Percentiles rank a stretch among this genome's conserved stretches.
These are phyloP conservation scores for Vanrija sp. DNA, from an alignment of 1,284 basidiomycete species.

Conservation along the genomic window DNA sequence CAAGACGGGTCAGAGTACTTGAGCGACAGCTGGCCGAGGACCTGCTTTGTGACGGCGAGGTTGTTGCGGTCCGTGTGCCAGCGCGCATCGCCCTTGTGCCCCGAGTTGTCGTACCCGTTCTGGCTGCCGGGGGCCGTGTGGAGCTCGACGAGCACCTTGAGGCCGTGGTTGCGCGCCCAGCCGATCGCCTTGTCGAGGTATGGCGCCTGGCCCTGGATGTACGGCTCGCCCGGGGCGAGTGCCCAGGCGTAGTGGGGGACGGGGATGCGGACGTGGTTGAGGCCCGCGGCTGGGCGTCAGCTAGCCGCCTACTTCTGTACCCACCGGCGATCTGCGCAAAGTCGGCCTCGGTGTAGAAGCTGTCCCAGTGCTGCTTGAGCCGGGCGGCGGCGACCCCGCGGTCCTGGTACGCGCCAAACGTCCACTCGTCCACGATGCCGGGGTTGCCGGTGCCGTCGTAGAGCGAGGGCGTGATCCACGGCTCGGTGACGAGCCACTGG, in stretches of 20 bases:
- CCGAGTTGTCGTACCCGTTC: constrained; percentile 77
- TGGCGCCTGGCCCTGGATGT: constrained; percentile 33
- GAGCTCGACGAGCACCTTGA: constrained; percentile 66
- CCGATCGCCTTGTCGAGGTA: constrained; percentile 59
- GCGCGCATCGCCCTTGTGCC: constrained; percentile 50
- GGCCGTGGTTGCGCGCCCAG: constrained; percentile 70
- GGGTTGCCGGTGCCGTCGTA: constrained; percentile 73
- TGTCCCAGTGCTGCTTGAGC: constrained; percentile 43
- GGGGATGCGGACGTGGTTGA: constrained; percentile 78
- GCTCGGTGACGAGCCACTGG: constrained; percentile 3
- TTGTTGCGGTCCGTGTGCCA: constrained; percentile 1
- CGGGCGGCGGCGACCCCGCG: constrained; percentile 28
- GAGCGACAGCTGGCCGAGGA: constrained; percentile 12
- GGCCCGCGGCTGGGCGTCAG: constrained; percentile 53
- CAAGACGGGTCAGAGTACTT: constrained; percentile 40
- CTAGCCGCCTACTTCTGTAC: constrained; percentile 4
- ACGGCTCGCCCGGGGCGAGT: too few species aligned
- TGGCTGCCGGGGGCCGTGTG: constrained; percentile 84
- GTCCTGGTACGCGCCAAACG: constrained; percentile 54
- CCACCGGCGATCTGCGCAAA: constrained; percentile 72
- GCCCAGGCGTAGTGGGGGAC: constrained; percentile 55
- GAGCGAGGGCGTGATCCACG: constrained; percentile 62
- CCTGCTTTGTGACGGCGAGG: background rate
- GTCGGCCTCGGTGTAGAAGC: constrained; percentile 71
- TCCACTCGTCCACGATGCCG: constrained; percentile 75